A percentile compares a stretch with the other conserved stretches of the same genome.
phyloP scores from a whole-genome alignment of 306 rosid species.

The Pachyrhizus erosus region DNA sequence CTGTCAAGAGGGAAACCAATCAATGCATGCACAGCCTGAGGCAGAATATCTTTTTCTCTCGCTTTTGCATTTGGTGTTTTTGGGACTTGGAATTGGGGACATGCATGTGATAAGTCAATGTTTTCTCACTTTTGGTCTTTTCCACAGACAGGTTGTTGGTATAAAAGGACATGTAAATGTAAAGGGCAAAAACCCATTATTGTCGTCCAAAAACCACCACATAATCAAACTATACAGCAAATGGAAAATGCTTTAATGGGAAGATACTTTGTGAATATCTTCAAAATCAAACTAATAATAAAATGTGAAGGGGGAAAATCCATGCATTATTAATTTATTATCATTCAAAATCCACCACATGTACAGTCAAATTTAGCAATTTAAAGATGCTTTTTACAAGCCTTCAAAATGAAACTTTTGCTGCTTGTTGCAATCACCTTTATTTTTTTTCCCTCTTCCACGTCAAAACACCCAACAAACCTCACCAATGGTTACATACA shows the following conservation, averaged over 20 bases:
- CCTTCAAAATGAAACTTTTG: slow-evolving; percentile 46
- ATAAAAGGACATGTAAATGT: slow-evolving; percentile 20
- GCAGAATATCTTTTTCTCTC: slow-evolving; percentile 16
- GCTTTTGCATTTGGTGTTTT: slow-evolving; percentile 32
- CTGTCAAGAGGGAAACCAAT: neutral
- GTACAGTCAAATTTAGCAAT: slow-evolving; percentile 34
- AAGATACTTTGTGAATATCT: neutral
- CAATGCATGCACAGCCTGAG: slow-evolving; percentile 20
- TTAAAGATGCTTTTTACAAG: slow-evolving; percentile 34
- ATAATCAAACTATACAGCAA: slow-evolving; percentile 9
- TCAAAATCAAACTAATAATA: slow-evolving; percentile 23
- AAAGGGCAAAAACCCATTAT: slow-evolving; percentile 29
- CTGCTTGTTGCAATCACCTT: slow-evolving; percentile 48
- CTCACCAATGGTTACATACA: slow-evolving; percentile 48
- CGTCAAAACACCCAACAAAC: slow-evolving; percentile 46
- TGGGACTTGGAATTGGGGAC: slow-evolving; percentile 33
- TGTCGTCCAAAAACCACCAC: slow-evolving; percentile 24
- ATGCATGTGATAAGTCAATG: slow-evolving; percentile 42
- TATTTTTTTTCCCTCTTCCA: slow-evolving; percentile 45
- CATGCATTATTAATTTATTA: slow-evolving; percentile 24
- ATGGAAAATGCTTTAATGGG: slow-evolving; percentile 15
- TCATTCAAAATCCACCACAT: slow-evolving; percentile 47
- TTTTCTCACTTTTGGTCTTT: slow-evolving; percentile 40
- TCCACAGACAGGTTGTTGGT: slow-evolving; percentile 32
- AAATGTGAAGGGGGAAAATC: neutral